Evolutionary conservation across 169 alveolate species (phyloP).

Genomic region (Plasmodium cynomolgi): DNA sequence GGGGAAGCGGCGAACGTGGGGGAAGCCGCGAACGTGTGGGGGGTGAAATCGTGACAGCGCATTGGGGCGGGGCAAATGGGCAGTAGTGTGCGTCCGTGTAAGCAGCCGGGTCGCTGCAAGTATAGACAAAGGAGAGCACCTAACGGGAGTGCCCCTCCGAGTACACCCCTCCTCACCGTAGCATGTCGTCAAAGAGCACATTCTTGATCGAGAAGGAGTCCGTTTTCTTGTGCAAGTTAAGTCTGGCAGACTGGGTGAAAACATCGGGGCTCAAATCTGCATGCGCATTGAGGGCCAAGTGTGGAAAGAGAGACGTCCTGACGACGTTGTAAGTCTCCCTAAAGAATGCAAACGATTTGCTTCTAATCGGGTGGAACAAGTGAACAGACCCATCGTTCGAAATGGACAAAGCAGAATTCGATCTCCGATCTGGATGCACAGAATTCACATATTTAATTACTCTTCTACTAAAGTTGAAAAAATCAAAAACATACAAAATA

Average conservation of each 20-base stretch:
- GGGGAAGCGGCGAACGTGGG: not conserved
- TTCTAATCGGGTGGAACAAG: conserved; percentile 5
- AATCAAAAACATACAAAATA: conserved; percentile 8
- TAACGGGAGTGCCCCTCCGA: not conserved
- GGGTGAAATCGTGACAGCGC: not conserved
- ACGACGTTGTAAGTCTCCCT: conserved; percentile 21
- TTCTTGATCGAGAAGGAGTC: conserved; percentile 3
- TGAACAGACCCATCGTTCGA: conserved; percentile 57
- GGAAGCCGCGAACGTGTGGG: no score
- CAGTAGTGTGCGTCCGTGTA: not conserved
- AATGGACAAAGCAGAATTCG: conserved; percentile 36
- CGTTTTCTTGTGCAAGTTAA: conserved; percentile 19
- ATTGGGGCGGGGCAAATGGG: not conserved
- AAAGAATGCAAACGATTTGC: conserved; percentile 5
- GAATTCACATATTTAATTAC: conserved; percentile 47
- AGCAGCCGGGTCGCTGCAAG: not conserved
- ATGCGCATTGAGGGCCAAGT: conserved; percentile 21
- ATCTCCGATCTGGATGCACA: conserved; percentile 14
- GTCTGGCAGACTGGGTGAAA: conserved; percentile 23
- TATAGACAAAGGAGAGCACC: not conserved
- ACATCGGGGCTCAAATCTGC: conserved; percentile 36
- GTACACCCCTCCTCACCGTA: not conserved
- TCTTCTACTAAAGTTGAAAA: conserved; percentile 54
- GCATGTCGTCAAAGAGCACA: conserved; percentile 22
- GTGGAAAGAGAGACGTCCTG: conserved; percentile 38